A percentile compares a stretch with the other conserved stretches of the same genome.
Evolutionary conservation across 352 stramenopile species (phyloP).

Genomic region (Plasmopara viticola): DNA sequence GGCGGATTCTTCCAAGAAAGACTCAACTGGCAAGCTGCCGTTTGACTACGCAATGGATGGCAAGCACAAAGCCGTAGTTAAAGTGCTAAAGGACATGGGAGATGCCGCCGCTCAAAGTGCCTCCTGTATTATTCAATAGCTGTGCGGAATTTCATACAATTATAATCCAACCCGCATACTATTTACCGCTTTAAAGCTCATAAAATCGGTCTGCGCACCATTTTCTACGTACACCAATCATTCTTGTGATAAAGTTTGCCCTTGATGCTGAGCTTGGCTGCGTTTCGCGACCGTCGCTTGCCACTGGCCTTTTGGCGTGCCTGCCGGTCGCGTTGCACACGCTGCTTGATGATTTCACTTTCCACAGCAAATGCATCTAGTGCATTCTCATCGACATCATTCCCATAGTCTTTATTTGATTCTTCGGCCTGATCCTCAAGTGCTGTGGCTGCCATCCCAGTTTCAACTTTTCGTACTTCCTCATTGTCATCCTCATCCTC

Average conservation of each 20-base stretch:
- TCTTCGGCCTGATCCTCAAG: constrained; percentile 14
- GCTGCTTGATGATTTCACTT: constrained; percentile 75
- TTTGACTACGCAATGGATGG: constrained; percentile 90
- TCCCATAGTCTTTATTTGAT: constrained; percentile 21
- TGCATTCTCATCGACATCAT: constrained; percentile 27
- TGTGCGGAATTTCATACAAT: neutral
- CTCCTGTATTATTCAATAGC: constrained; percentile 81
- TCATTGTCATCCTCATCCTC: constrained; percentile 26
- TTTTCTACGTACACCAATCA: constrained; percentile 42
- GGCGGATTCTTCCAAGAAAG: constrained; percentile 83
- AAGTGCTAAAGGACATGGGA: constrained; percentile 90
- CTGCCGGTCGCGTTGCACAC: constrained; percentile 65
- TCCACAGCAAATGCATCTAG: constrained; percentile 45
- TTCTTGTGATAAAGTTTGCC: constrained; percentile 80
- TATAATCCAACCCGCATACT: constrained; percentile 32
- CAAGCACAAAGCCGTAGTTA: constrained; percentile 89
- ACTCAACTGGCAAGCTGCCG: constrained; percentile 86
- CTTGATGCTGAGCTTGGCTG: constrained; percentile 83
- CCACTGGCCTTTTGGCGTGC: constrained; percentile 45
- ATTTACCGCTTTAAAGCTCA: too few relatives aligned
- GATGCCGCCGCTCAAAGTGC: constrained; percentile 82
- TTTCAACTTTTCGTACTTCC: constrained; percentile 30
- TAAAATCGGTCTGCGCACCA: neutral
- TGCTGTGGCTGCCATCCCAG: constrained; percentile 30
- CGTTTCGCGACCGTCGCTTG: constrained; percentile 70